These are phyloP conservation scores for Apiospora aurea DNA, from an alignment of 2,329 filamentous ascomycete species.

Conservation along the genomic window DNA sequence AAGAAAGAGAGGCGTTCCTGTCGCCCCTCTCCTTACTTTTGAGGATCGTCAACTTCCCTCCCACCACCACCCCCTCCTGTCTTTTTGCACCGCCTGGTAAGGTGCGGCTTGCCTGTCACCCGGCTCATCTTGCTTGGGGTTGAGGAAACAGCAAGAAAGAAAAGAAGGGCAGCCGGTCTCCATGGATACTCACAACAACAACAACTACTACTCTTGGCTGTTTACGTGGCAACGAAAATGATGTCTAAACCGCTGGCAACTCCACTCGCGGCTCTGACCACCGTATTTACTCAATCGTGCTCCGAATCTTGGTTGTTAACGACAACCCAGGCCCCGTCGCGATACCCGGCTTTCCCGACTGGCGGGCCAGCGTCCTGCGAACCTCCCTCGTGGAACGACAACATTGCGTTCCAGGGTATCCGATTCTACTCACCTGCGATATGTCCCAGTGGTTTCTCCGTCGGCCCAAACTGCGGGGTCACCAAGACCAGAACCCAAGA, in stretches of 20 bases:
- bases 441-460: slow-evolving; percentile 47
- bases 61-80: neutral
- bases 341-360: slow-evolving; percentile 46
- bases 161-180: neutral
- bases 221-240: slow-evolving; percentile 6
- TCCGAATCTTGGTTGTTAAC: slow-evolving; percentile 49
- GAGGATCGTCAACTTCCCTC: neutral
- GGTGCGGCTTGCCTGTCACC: neutral
- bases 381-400: slow-evolving; percentile 45
- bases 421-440: slow-evolving; percentile 50
- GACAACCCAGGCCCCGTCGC: slow-evolving; percentile 46
- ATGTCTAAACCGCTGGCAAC: slow-evolving; percentile 31
- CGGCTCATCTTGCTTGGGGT: neutral
- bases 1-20: neutral
- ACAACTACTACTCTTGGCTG: neutral
- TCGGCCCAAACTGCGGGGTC: slow-evolving; percentile 41
- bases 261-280: slow-evolving; percentile 48
- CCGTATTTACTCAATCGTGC: slow-evolving; percentile 50
- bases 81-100: neutral
- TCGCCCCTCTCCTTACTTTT: neutral
- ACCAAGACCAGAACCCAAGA: slow-evolving; percentile 38
- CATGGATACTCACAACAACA: slow-evolving; percentile 6
- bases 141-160: neutral
- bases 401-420: slow-evolving; percentile 46
- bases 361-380: slow-evolving; percentile 43